A percentile compares a stretch with the other conserved stretches of the same genome.
Evolutionary conservation across 1,284 basidiomycete species (phyloP).

Genomic region (Marasmius tenuissimus): DNA sequence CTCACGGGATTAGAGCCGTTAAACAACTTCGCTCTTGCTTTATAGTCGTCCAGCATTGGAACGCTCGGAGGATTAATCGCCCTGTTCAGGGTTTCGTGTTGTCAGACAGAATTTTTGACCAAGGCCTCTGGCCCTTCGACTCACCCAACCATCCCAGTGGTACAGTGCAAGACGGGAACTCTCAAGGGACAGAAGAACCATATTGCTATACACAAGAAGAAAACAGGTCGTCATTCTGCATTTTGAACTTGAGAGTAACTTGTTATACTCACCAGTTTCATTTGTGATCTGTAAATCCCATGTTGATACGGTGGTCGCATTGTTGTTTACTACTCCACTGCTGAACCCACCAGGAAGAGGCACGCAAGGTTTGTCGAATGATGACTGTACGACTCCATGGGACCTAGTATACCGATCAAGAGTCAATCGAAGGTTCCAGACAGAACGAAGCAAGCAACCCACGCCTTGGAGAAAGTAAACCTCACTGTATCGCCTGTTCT

Average conservation of each 20-base stretch:
- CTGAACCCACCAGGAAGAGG: not conserved
- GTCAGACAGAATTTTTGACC: not conserved
- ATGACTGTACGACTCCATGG: not conserved
- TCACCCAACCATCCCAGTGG: not conserved
- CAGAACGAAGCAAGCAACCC: not conserved
- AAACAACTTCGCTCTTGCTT: not conserved
- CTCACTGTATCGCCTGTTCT: not conserved
- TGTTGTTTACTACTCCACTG: not conserved
- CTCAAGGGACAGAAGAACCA: not conserved
- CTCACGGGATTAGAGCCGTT: not conserved
- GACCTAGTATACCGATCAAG: not conserved
- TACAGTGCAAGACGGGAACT: not conserved
- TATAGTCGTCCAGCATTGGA: not conserved
- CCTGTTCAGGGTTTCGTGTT: not conserved
- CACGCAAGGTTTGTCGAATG: not conserved
- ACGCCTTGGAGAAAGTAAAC: not conserved
- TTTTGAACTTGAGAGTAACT: no score
- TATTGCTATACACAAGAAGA: not conserved
- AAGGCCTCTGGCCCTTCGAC: not conserved
- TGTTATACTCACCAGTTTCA: not conserved
- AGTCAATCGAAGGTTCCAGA: not conserved
- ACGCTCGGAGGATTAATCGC: not conserved
- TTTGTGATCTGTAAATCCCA: constrained; percentile 1
- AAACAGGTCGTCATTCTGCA: not conserved
- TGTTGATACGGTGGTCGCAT: not conserved